Evolutionary conservation across 805 yeast species (phyloP).

Genomic region (Wickerhamiella allomyrinae): DNA sequence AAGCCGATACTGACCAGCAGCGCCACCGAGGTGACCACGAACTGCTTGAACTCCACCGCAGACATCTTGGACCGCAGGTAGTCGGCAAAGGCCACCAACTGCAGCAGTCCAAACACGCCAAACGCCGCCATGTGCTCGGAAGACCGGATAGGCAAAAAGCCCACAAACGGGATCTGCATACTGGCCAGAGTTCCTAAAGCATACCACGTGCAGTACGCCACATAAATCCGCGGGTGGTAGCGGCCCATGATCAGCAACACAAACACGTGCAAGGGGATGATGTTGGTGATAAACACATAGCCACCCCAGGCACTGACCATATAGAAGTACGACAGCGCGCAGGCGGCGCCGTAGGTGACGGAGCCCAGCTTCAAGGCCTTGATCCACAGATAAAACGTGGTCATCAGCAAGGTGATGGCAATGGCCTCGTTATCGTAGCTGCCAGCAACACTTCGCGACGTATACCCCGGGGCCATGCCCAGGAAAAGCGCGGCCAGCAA

Average conservation of each 20-base stretch:
- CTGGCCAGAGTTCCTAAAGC: conserved; percentile 94
- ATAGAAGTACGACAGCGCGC: conserved; percentile 86
- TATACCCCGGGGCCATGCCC: conserved; percentile 97
- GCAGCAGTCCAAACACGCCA: conserved; percentile 92
- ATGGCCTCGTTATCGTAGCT: conserved; percentile 98
- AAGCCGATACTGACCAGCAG: conserved; percentile 49
- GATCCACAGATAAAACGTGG: conserved; percentile 91
- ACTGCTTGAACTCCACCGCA: conserved; percentile 47
- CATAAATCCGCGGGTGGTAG: conserved; percentile 65
- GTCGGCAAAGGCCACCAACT: conserved; percentile 74
- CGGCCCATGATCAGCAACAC: conserved; percentile 89
- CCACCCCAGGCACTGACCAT: conserved; percentile 99
- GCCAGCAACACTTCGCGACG: conserved; percentile 96
- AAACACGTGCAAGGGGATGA: conserved; percentile 90
- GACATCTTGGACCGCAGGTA: conserved; percentile 66
- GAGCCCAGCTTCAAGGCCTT: conserved; percentile 87
- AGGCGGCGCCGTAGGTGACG: conserved; percentile 62
- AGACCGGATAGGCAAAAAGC: conserved; percentile 90
- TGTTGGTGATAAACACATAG: conserved; percentile 93
- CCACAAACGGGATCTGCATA: conserved; percentile 99
- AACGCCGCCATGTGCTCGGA: conserved; percentile 97
- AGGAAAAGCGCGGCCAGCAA: conserved; percentile 83
- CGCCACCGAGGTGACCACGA: conserved; percentile 37
- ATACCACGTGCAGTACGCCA: conserved; percentile 94
- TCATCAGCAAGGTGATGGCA: conserved; percentile 90